Evolutionary conservation across 257 asterid species (phyloP).

Genomic region (Datura wrightii): DNA sequence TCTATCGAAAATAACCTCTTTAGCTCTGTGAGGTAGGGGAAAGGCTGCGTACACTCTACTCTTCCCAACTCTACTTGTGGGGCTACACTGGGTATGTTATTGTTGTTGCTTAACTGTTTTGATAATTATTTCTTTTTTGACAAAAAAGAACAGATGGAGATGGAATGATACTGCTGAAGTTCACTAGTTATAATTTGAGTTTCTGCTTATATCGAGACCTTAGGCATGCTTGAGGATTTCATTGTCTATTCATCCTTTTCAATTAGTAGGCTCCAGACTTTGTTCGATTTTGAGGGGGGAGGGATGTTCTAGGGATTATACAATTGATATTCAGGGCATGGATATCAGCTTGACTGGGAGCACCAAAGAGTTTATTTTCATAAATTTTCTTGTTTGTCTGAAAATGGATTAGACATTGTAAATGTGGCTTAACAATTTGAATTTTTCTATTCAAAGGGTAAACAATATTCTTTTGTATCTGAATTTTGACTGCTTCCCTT

Average conservation of each 20-base stretch:
- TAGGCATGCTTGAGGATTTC: conserved; percentile 9
- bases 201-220: background rate
- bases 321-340: background rate
- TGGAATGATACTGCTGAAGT: background rate
- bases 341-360: background rate
- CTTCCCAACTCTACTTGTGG: too few species aligned
- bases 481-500: background rate
- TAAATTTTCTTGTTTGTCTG: background rate
- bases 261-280: background rate
- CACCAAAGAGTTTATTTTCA: background rate
- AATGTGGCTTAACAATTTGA: background rate
- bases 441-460: background rate
- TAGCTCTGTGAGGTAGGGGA: too few species aligned
- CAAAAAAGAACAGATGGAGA: background rate
- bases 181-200: background rate
- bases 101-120: background rate
- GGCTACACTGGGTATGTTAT: too few species aligned
- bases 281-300: background rate
- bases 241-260: background rate
- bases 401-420: background rate
- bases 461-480: background rate
- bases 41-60: too few species aligned
- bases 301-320: background rate
- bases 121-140: background rate
- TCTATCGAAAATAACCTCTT: too few species aligned